phyloP scores from a whole-genome alignment of 495 filamentous ascomycete genomes.

The Talaromyces ruber region DNA sequence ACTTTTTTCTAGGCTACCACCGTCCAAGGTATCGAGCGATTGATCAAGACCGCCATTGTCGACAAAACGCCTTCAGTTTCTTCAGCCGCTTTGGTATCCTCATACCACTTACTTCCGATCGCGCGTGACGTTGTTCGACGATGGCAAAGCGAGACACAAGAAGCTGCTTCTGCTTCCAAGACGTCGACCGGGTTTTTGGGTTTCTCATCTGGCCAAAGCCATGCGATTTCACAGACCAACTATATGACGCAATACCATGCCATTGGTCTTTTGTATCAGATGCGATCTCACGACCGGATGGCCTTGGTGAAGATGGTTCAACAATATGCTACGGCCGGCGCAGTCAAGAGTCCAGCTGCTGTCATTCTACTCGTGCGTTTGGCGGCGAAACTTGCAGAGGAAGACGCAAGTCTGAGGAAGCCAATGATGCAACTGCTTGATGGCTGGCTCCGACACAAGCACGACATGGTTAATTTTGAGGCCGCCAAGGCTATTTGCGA shows the following conservation, averaged over 20 bases:
- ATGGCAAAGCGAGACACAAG: constrained; percentile 98
- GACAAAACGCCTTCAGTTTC: constrained; percentile 98
- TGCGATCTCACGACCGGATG: constrained; percentile 97
- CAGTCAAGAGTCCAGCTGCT: constrained; percentile 89
- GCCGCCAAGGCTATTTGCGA: constrained; percentile 96
- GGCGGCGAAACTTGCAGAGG: constrained; percentile 90
- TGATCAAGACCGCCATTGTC: constrained; percentile 98
- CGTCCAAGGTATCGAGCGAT: constrained; percentile 93
- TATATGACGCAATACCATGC: constrained; percentile 99
- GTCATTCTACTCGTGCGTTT: constrained; percentile 86
- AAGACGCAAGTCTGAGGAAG: constrained; percentile 79
- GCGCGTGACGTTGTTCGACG: constrained; percentile 90
- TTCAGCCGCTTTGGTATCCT: constrained; percentile 92
- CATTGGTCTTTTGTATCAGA: constrained; percentile 95
- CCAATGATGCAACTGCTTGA: constrained; percentile 93
- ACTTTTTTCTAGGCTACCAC: constrained; percentile 63
- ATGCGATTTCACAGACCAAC: constrained; percentile 60
- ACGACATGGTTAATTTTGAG: constrained; percentile 99
- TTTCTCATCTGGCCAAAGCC: constrained; percentile 63
- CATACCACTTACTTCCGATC: constrained; percentile 95
- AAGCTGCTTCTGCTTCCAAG: constrained; percentile 85
- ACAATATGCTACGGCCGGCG: constrained; percentile 85
- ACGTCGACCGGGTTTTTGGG: constrained; percentile 84
- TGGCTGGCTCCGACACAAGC: constrained; percentile 96
- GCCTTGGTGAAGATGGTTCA: constrained; percentile 99